Conservation (phyloP, 2,329 filamentous ascomycete species). For the Lojkania enalia region DNA sequence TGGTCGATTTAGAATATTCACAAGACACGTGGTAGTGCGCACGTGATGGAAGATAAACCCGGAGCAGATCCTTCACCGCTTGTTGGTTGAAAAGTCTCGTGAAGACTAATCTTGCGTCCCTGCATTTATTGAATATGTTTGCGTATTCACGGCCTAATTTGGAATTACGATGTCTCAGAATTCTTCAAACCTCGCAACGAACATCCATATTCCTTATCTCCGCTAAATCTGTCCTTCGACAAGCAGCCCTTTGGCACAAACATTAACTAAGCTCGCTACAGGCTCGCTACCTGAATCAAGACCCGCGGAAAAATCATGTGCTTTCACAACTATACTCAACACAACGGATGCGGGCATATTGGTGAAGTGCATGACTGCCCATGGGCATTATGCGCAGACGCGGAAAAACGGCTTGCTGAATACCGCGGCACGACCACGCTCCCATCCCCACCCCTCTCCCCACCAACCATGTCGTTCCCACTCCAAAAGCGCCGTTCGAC, state of each 20-base stretch:
- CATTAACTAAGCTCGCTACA: not conserved
- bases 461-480: conserved; percentile 10
- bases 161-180: no score
- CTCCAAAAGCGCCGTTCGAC: conserved; percentile 13
- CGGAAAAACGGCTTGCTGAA: conserved; percentile 24
- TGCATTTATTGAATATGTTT: not conserved
- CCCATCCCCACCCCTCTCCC: conserved; percentile 30
- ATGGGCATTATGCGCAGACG: conserved; percentile 34
- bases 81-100: not conserved
- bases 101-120: not conserved
- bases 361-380: conserved; percentile 28
- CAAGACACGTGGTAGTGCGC: conserved; percentile 1
- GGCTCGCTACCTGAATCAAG: not conserved
- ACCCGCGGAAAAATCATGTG: conserved; percentile 24
- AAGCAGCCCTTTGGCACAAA: not conserved
- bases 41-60: not conserved
- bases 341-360: conserved; percentile 41
- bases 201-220: not conserved
- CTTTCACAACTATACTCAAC: conserved; percentile 39
- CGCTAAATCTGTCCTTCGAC: not conserved
- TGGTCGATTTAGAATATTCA: not conserved
- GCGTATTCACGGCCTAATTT: no score
- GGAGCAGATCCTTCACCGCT: conserved; percentile 1
- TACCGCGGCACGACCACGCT: conserved; percentile 24
- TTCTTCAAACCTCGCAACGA: not conserved